Evolutionary conservation across 495 filamentous ascomycete genomes (phyloP).

Genomic region (Penicillium malachiteum): DNA sequence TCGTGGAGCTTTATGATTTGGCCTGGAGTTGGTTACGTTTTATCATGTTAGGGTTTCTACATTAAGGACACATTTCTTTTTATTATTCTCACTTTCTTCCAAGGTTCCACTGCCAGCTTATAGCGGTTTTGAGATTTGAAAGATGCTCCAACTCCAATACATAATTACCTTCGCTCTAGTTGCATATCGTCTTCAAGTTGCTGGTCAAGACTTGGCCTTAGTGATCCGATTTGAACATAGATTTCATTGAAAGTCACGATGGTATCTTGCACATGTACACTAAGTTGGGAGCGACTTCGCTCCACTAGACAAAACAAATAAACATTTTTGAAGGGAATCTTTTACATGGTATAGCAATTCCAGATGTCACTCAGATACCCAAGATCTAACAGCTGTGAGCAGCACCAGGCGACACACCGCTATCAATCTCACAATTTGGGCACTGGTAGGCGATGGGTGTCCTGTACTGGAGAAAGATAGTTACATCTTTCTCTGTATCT

Average conservation of each 20-base stretch:
- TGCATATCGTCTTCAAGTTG: too few species aligned
- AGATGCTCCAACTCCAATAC: too few species aligned
- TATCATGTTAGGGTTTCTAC: background rate
- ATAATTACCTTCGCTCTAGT: too few species aligned
- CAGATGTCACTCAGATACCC: too few species aligned
- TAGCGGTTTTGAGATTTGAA: too few species aligned
- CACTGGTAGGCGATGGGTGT: too few species aligned
- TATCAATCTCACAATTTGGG: too few species aligned
- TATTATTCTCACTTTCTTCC: background rate
- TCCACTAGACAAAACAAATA: slow-evolving; percentile 1
- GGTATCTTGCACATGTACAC: slow-evolving; percentile 17
- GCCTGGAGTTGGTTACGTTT: slow-evolving; percentile 2
- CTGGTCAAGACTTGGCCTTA: background rate
- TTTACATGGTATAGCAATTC: background rate
- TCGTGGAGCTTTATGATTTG: background rate
- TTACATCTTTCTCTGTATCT: too few species aligned
- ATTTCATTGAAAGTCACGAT: slow-evolving; percentile 10
- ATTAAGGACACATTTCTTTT: background rate
- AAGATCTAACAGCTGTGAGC: too few species aligned
- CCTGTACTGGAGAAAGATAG: too few species aligned
- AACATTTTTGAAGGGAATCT: background rate
- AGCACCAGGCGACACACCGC: too few species aligned
- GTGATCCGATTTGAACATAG: background rate
- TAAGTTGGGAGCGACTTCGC: background rate
- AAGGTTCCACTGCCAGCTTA: too few species aligned